Evolutionary conservation across 2,329 filamentous ascomycete genomes (phyloP).

Genomic region (Neoascochyta sp.): DNA sequence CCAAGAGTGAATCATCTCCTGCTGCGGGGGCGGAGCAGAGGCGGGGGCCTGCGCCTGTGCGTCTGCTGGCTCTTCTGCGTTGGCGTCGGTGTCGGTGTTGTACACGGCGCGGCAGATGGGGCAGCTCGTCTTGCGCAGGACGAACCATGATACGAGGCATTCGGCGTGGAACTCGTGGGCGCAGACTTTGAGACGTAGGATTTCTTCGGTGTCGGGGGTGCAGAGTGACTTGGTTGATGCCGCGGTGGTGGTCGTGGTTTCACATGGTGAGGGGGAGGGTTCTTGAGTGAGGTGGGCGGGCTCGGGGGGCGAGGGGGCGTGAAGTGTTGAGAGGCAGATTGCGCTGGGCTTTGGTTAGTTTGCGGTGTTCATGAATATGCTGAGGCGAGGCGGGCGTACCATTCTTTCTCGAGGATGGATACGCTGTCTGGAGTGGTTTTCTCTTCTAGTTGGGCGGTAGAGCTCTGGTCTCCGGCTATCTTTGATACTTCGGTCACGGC

Average conservation of each 20-base stretch:
- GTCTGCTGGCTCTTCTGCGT: slow-evolving; percentile 15
- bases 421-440: slow-evolving; percentile 6
- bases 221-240: slow-evolving; percentile 6
- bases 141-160: slow-evolving; percentile 31
- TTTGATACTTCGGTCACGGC: slow-evolving; percentile 19
- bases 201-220: slow-evolving; percentile 10
- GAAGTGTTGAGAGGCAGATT: slow-evolving; percentile 31
- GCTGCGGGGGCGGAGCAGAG: too few relatives aligned
- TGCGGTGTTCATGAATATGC: too few relatives aligned
- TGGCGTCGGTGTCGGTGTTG: slow-evolving; percentile 19
- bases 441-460: slow-evolving; percentile 2
- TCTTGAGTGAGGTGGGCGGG: slow-evolving; percentile 24
- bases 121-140: slow-evolving; percentile 29
- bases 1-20: too few relatives aligned
- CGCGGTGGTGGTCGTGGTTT: slow-evolving; percentile 4
- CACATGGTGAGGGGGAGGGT: too few relatives aligned
- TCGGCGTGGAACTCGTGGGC: slow-evolving; percentile 32
- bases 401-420: slow-evolving; percentile 25
- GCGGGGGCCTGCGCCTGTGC: slow-evolving; percentile 8
- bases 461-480: slow-evolving; percentile 3
- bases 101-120: slow-evolving; percentile 31
- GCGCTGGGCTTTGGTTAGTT: slow-evolving; percentile 18
- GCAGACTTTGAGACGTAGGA: slow-evolving; percentile 25
- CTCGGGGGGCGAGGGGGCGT: slow-evolving; percentile 24
- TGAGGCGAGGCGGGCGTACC: slow-evolving; percentile 16